Percentiles rank a stretch among this genome's conserved stretches.
phyloP scores from a whole-genome alignment of 345 rosid genomes.

The Corchorus capsularis region DNA sequence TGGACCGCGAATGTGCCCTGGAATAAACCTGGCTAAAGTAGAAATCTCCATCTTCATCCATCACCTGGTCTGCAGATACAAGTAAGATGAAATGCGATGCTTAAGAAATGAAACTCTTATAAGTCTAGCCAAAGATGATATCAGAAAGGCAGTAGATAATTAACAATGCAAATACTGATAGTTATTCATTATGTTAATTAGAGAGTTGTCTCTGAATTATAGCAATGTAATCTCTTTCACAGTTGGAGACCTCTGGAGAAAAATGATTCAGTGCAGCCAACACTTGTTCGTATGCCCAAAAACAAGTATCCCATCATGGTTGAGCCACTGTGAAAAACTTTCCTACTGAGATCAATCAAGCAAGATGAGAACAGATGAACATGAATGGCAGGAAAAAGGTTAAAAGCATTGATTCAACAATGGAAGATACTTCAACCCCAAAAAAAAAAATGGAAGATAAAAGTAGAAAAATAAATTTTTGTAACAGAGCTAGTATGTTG shows the following conservation, averaged over 20 bases:
- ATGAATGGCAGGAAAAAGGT: not conserved
- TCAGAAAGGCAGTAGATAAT: not conserved
- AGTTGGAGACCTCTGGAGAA: slow-evolving; percentile 61
- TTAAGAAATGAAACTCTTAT: not conserved
- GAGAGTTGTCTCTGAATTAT: not conserved
- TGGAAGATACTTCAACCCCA: not conserved
- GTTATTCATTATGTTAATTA: not conserved
- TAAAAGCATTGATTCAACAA: not conserved
- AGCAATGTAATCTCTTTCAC: slow-evolving; percentile 4
- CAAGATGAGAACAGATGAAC: not conserved
- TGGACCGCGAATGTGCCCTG: slow-evolving; percentile 74
- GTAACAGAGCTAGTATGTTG: not conserved
- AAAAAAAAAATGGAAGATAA: not conserved
- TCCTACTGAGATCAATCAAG: not conserved
- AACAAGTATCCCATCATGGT: slow-evolving; percentile 50
- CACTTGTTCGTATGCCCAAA: slow-evolving; percentile 61
- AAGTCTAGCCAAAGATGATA: not conserved
- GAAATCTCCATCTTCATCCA: slow-evolving; percentile 67
- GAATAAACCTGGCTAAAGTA: slow-evolving; percentile 68
- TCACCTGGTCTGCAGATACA: slow-evolving; percentile 60
- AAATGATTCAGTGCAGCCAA: slow-evolving; percentile 60
- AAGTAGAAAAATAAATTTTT: not conserved
- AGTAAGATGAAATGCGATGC: slow-evolving; percentile 36
- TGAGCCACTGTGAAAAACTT: slow-evolving; percentile 35
- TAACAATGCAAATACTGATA: not conserved